A percentile compares a stretch with the other conserved stretches of the same genome.
phyloP scores from a whole-genome alignment of 2,329 filamentous ascomycete genomes.

The Colletotrichum camelliae region DNA sequence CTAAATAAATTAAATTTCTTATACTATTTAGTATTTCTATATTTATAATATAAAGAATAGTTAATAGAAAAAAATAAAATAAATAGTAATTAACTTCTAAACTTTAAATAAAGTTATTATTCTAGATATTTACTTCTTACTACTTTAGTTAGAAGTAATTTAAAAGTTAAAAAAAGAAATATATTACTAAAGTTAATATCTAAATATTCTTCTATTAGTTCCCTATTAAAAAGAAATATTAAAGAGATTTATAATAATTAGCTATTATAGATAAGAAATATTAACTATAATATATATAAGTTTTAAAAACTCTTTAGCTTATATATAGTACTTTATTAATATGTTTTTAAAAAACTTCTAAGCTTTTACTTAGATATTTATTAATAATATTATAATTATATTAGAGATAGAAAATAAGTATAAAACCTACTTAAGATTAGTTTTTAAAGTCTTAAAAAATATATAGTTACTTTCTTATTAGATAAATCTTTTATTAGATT shows the following conservation, averaged over 20 bases:
- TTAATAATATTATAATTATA: neutral
- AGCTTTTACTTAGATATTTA: neutral
- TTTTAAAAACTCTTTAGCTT: neutral
- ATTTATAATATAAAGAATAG: neutral
- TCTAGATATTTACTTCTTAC: neutral
- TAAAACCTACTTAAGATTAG: neutral
- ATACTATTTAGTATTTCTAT: neutral
- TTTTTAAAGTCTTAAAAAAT: neutral
- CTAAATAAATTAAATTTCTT: neutral
- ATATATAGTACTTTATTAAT: neutral
- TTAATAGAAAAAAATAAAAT: neutral
- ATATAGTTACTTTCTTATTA: neutral
- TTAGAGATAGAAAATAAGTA: too few species aligned
- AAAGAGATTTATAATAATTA: neutral
- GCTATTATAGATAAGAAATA: neutral
- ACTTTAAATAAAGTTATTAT: neutral
- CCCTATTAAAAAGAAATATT: neutral
- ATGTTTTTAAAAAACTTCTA: neutral
- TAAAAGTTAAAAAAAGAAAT: neutral
- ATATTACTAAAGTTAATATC: neutral
- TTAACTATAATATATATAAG: neutral
- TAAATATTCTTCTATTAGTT: neutral
- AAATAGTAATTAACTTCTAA: neutral
- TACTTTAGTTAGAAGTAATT: neutral
- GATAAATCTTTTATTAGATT: neutral